Conservation (phyloP, 495 filamentous ascomycete species). For the Tuber brumale region DNA sequence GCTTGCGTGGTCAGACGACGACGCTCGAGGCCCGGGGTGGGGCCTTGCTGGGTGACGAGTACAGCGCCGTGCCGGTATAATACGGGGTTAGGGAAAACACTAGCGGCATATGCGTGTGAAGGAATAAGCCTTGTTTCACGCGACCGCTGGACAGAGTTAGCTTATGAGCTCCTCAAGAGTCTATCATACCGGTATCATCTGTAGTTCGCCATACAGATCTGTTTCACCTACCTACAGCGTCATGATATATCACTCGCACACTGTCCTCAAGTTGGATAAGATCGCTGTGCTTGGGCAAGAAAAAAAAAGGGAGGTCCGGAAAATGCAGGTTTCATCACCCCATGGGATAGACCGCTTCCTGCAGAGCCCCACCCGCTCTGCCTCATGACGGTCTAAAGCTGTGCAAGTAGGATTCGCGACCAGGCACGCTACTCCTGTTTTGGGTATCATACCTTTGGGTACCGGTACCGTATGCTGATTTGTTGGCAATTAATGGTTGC, state of each 20-base stretch:
- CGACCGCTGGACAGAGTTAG: background rate
- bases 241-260: background rate
- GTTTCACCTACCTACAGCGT: background rate
- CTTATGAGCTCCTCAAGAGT: background rate
- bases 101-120: background rate
- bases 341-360: too few relatives aligned
- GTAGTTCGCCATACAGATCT: background rate
- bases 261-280: background rate
- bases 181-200: background rate
- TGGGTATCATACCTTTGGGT: too few relatives aligned
- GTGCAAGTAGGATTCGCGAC: too few relatives aligned
- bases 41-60: too few relatives aligned
- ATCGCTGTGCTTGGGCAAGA: background rate
- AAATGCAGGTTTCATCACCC: background rate
- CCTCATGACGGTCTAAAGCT: too few relatives aligned
- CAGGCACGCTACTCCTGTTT: too few relatives aligned
- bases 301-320: background rate
- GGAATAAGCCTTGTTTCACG: background rate
- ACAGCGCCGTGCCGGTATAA: background rate
- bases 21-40: too few relatives aligned
- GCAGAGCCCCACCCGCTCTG: too few relatives aligned
- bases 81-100: background rate
- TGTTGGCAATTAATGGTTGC: too few relatives aligned
- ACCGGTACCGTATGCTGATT: too few relatives aligned
- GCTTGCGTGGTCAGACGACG: background rate